Evolutionary conservation across 2,329 filamentous ascomycete species (phyloP), one percentile per base, ranked within the genome.

Genomic region (Colletotrichum echinochloae): DNA sequence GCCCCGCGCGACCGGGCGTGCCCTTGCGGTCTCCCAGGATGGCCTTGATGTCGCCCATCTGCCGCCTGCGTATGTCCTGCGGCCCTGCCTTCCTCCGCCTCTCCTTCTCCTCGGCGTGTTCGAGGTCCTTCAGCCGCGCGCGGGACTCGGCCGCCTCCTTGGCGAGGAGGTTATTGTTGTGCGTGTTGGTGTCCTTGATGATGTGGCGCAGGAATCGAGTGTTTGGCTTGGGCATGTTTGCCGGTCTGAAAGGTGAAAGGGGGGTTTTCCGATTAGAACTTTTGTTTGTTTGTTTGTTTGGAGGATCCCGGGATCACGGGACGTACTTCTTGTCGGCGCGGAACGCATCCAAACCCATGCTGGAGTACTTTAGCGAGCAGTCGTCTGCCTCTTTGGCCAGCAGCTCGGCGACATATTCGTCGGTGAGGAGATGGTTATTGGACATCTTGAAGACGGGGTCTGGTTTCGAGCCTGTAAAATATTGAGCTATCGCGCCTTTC

Each of bases 201-300:
- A 98, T 93, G 76, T 96, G 92, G 68, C 91, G 91, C 51, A 99
- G 83, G 78, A 98, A 98, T 41, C 92, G 89, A 0, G 93, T 98
- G 77, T 99, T 98, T 3, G 95, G 95, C 78, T 95, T 98, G 0
- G 93, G 94, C 73, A 91, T 89, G 74, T 88, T 88, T 55, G 87
- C 81, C 67, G 90, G 88, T 76, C 89, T 94, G 60, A 52, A 3
- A 8, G 3, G 14, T 54, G 20, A 5, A 5, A 14, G 44, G 44
- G 7, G 41, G 8, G 20, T 9, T 9, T 37, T n/a, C n/a, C 30
- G 60, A 65, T 72, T 69, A 71, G 67, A 49, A 33, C 20, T 28
- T n/a, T n/a, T n/a, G n/a, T n/a, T n/a, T n/a, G n/a, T n/a, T n/a
- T n/a, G n/a, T 35, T 26, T 33, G 18, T 44, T 37, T 41, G 46